Evolutionary conservation across 2,329 filamentous ascomycete genomes (phyloP).

Genomic region (Alternaria infectoria): DNA sequence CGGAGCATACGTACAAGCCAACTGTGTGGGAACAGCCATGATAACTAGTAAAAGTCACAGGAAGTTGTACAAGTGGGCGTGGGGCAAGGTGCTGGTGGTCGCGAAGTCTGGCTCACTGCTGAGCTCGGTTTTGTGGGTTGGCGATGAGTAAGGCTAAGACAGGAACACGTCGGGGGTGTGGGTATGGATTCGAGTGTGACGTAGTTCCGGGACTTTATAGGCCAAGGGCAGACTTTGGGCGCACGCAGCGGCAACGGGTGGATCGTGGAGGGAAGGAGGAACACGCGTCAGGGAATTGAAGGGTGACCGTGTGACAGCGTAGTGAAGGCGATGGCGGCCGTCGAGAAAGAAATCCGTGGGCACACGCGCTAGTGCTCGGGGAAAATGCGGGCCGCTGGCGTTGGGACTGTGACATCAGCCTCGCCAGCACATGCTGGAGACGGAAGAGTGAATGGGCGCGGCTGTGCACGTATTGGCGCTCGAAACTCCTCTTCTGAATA

Average conservation of each 20-base stretch:
- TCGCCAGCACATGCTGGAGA: not conserved
- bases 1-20: constrained; percentile 70
- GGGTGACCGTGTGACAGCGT: constrained; percentile 29
- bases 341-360: constrained; percentile 29
- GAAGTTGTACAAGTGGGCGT: constrained; percentile 33
- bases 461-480: not conserved
- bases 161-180: constrained; percentile 35
- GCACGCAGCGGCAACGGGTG: constrained; percentile 41
- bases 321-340: constrained; percentile 12
- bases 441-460: not conserved
- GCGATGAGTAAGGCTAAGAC: constrained; percentile 38
- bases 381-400: constrained; percentile 28
- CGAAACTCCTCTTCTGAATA: not conserved
- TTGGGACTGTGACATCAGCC: constrained; percentile 15
- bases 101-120: constrained; percentile 38
- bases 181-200: constrained; percentile 30
- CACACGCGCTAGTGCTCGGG: constrained; percentile 28
- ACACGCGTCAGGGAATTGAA: constrained; percentile 30
- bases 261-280: constrained; percentile 18
- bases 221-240: constrained; percentile 38
- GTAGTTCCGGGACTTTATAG: constrained; percentile 28
- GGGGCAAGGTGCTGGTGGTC: constrained; percentile 40
- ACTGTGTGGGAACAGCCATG: constrained; percentile 93
- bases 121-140: constrained; percentile 27
- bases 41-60: constrained; percentile 93